Base-by-base conservation (phyloP, 2,329 filamentous ascomycete genomes). In the Calonectria henricotiae region DNA sequence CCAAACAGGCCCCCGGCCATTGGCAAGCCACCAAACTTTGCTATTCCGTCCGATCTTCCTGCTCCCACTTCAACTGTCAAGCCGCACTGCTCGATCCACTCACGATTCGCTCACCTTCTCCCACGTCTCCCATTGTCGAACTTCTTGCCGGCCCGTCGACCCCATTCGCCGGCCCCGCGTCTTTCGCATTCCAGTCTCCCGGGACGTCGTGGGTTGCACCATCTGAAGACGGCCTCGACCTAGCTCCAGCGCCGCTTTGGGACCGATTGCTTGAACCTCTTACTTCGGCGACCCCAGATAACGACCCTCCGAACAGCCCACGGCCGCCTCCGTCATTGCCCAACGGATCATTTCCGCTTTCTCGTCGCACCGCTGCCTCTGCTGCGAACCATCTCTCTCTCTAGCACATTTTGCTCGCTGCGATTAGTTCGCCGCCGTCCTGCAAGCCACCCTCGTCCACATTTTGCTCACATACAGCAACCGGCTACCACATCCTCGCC, bases 121-220 rank as follows among this genome's bases (percentile, higher is more conserved):
- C 61, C 61, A 32, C 39, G 20, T 49, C 54, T 12, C 46, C 25
- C 43, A 23, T 47, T 62, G 27, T 54, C 63, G 47, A 65, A 30
- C 49, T 55, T 17, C 39, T 46, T 37, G 60, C 68, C 67, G 49
- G 43, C 55, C 44, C 44, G 43, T 47, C 70, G 68, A 76, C 69
- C 60, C 69, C 69, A 77, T 76, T 75, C 66, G 65, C 67, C 65
- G 60, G 73, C 69, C 49, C 60, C 61, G 71, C 69, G 67, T 70
- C 55, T 55, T 43, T 75, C 74, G 58, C 77, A 78, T 79, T 78
- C 77, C 77, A 78, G 73, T 74, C 71, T 12, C 61, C 55, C 69
- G 43, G 67, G 67, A 68, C 71, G 37, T 65, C 65, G 62, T 54
- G 60, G 51, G 58, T 72, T 75, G 70, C 71, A 68, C 67, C 70